Base-by-base conservation (phyloP, 257 asterid species). In the Solanum chmielewskii region DNA sequence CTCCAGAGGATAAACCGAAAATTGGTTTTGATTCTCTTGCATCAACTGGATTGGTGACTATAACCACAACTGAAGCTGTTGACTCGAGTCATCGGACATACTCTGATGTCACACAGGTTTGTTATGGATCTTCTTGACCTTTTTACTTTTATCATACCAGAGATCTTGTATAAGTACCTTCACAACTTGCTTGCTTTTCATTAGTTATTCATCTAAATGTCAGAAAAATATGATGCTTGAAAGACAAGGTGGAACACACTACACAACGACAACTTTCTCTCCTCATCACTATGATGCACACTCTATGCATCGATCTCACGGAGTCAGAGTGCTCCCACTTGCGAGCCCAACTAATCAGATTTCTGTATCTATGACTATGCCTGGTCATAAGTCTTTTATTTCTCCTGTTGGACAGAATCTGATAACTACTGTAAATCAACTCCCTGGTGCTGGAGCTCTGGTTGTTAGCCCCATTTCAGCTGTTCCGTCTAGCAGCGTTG, bases 1-100 rank as follows among this genome's bases (percentile, higher is more conserved):
- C 77, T 66, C 80, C 71, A 68, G 81, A 84, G 85, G 88, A 89
- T 76, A 92, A 74, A 84, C 93, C 87, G 2, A 93, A 89, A 89
- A 86, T 91, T 75, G 96, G 97, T 47, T 94, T 91, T 49, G 93
- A 92, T 45, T 92, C 97, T 41, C 96, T 94, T 41, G 91, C 97
- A 21, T 93, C 98, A 23, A 75, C 94, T 64, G 98, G 97, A 83
- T 83, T 92, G 86, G 92, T 92, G 76, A 90, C 92, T 73, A 87
- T 93, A 83, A 93, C 94, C 33, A 89, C 94, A 12, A 64, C 94
- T 12, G 95, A 94, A 68, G 88, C 93, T 62, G 88, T 89, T 21
- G 91, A 91, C 49, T 87, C 91, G 11, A 60, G 87, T 85, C 91
- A 71, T 76, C 88, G 86, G 39, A 73, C 92, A 14, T 91, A 88